Evolutionary conservation across 192 early-diverging fungal genomes (phyloP).

Genomic region (Podochytrium sp.): DNA sequence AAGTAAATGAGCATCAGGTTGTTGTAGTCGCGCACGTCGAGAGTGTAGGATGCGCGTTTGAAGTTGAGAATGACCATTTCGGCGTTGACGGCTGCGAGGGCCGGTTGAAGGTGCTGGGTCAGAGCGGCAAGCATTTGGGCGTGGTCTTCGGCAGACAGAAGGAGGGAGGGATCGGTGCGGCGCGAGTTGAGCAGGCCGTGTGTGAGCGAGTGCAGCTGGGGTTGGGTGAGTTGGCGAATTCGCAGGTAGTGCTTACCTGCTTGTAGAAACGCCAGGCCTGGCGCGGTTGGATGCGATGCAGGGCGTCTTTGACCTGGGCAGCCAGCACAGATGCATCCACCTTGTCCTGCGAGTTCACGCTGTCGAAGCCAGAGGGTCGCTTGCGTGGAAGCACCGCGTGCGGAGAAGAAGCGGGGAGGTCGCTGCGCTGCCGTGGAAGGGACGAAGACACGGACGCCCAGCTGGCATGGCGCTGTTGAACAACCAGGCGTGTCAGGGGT

Average conservation of each 20-base stretch:
- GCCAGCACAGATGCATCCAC: neutral
- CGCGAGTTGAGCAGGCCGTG: neutral
- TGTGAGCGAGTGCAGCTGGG: neutral
- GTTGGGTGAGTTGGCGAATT: neutral
- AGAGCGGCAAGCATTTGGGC: constrained; percentile 7
- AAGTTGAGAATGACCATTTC: constrained; percentile 27
- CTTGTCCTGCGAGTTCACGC: neutral
- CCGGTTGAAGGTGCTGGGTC: constrained; percentile 2
- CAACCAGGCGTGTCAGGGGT: neutral
- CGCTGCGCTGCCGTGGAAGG: neutral
- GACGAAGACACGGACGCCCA: neutral
- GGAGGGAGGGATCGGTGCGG: neutral
- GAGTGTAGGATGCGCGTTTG: neutral
- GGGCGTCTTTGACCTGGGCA: neutral
- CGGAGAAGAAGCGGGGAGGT: too few relatives aligned
- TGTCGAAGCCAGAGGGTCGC: too few relatives aligned
- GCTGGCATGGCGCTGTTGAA: neutral
- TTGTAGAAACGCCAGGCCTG: neutral
- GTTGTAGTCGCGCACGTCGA: constrained; percentile 27
- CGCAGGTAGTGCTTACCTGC: neutral
- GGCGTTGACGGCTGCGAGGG: constrained; percentile 20
- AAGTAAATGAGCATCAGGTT: constrained; percentile 28
- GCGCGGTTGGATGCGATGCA: neutral
- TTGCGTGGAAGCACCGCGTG: neutral
- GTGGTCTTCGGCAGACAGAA: constrained; percentile 24